phyloP scores from a whole-genome alignment of 108 stramenopile genomes.

The Fragilariopsis cylindrus region DNA sequence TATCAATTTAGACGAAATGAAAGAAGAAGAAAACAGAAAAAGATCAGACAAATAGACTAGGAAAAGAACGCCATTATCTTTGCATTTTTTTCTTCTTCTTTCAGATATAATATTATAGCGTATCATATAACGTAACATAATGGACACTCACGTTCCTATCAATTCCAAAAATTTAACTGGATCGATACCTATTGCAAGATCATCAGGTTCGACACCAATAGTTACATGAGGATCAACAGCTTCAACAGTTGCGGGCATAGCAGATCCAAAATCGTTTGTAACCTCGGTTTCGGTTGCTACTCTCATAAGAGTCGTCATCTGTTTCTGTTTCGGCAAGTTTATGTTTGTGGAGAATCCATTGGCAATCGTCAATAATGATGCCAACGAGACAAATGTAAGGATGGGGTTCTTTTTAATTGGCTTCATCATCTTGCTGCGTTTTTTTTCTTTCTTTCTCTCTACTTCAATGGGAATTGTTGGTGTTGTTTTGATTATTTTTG shows the following conservation, averaged over 20 bases:
- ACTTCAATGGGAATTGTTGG: too few species aligned
- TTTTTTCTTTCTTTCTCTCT: too few species aligned
- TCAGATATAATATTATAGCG: neutral
- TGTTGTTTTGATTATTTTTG: too few species aligned
- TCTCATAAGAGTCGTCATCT: neutral
- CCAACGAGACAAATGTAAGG: neutral
- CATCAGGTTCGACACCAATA: conserved; percentile 54
- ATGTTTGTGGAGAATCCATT: neutral
- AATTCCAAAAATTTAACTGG: conserved; percentile 67
- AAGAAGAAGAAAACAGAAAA: conserved; percentile 6
- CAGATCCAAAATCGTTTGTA: conserved; percentile 13
- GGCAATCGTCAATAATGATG: conserved; percentile 2
- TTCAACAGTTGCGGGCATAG: conserved; percentile 12
- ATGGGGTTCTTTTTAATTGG: too few species aligned
- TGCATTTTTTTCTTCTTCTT: neutral
- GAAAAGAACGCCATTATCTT: neutral
- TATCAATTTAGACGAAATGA: conserved; percentile 7
- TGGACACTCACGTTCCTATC: conserved; percentile 76
- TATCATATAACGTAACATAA: neutral
- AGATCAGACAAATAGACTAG: conserved; percentile 7
- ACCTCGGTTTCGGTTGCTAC: conserved; percentile 9
- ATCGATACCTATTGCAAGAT: conserved; percentile 75
- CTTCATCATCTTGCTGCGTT: too few species aligned
- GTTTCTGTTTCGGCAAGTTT: too few species aligned
- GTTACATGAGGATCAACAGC: conserved; percentile 30